Evolutionary conservation across 208 protist genomes (phyloP).

Genomic region (Jaenimonas drosophilae): DNA sequence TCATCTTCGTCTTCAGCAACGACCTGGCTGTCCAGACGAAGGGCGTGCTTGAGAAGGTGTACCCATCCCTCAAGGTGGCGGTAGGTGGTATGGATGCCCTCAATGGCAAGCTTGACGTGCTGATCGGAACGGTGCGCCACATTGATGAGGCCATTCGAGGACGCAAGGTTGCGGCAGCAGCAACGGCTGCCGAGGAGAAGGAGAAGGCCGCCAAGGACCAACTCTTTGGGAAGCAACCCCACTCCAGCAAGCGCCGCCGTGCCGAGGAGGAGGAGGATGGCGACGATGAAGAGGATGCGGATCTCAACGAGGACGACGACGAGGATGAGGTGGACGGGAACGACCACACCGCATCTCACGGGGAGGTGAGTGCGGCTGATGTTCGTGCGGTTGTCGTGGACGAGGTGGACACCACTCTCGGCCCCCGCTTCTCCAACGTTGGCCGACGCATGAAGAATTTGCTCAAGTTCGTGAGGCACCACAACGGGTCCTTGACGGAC

Average conservation of each 20-base stretch:
- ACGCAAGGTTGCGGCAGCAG: conserved; percentile 15
- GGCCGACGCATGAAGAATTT: conserved; percentile 85
- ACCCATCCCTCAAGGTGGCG: conserved; percentile 45
- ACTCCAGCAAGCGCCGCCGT: conserved; percentile 12
- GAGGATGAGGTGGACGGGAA: conserved; percentile 12
- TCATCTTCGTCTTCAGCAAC: conserved; percentile 85
- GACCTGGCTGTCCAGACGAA: conserved; percentile 82
- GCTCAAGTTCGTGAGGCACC: conserved; percentile 56
- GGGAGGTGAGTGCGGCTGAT: conserved; percentile 31
- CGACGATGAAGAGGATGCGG: conserved; percentile 8
- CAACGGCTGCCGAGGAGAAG: conserved; percentile 24
- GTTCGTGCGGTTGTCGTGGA: conserved; percentile 81
- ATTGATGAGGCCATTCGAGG: conserved; percentile 77
- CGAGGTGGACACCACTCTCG: conserved; percentile 84
- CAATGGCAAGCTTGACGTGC: conserved; percentile 27
- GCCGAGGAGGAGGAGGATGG: conserved; percentile 4
- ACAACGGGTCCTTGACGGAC: conserved; percentile 67
- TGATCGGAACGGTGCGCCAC: conserved; percentile 64
- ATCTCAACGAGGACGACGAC: conserved; percentile 10
- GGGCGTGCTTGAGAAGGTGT: conserved; percentile 57
- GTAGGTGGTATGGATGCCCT: conserved; percentile 29
- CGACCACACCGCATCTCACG: conserved; percentile 8
- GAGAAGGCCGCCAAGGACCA: conserved; percentile 12
- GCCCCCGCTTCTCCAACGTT: conserved; percentile 73
- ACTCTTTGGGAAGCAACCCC: not conserved